Conservation (phyloP, 2,329 filamentous ascomycete genomes). For the Xylariaceae sp. region DNA sequence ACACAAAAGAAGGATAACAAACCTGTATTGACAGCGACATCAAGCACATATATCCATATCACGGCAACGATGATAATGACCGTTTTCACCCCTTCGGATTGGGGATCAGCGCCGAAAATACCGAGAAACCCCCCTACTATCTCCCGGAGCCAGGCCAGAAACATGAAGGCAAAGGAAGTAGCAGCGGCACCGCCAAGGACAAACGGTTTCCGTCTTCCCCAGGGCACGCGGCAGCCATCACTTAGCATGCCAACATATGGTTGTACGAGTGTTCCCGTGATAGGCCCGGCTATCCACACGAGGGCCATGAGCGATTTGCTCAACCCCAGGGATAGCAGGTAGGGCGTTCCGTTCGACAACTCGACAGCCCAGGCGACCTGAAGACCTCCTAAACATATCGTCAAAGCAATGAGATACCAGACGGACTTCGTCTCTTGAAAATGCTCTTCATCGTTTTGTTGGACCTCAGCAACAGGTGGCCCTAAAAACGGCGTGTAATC, state of each 20-base stretch:
- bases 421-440: slow-evolving; percentile 68
- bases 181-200: slow-evolving; percentile 66
- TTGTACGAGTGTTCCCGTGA: slow-evolving; percentile 74
- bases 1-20: slow-evolving; percentile 27
- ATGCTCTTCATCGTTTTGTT: slow-evolving; percentile 35
- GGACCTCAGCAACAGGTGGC: slow-evolving; percentile 26
- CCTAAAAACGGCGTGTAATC: slow-evolving; percentile 36
- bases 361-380: slow-evolving; percentile 97
- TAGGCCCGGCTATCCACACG: slow-evolving; percentile 77
- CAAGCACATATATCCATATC: slow-evolving; percentile 79
- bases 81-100: slow-evolving; percentile 58
- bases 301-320: slow-evolving; percentile 78
- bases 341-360: slow-evolving; percentile 85
- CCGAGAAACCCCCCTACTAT: slow-evolving; percentile 62
- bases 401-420: slow-evolving; percentile 82
- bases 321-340: slow-evolving; percentile 71
- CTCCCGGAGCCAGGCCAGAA: slow-evolving; percentile 69
- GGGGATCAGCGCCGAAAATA: slow-evolving; percentile 64
- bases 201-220: slow-evolving; percentile 77
- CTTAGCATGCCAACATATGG: slow-evolving; percentile 78
- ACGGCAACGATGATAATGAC: slow-evolving; percentile 74
- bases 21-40: slow-evolving; percentile 93
- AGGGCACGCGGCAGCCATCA: slow-evolving; percentile 67
- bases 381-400: slow-evolving; percentile 78
- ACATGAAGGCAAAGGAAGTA: slow-evolving; percentile 62